phyloP scores from a whole-genome alignment of 306 rosid species.

The Sesbania bispinosa region DNA sequence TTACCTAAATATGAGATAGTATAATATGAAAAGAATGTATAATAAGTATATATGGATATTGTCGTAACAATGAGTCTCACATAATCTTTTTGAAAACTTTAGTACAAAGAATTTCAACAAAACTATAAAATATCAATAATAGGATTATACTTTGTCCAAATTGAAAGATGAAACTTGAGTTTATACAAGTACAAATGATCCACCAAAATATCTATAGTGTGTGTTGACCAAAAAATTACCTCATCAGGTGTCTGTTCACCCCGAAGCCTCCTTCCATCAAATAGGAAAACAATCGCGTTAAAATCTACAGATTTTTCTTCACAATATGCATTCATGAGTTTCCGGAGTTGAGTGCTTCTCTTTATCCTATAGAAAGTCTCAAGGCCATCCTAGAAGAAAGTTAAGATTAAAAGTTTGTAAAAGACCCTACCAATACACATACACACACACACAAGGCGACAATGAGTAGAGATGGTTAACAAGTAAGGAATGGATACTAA shows the following conservation, averaged over 20 bases:
- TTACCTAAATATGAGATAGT: no score
- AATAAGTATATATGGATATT: neutral
- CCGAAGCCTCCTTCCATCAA: slow-evolving; percentile 63
- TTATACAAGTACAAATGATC: neutral
- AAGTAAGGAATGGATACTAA: neutral
- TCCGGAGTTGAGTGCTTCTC: slow-evolving; percentile 50
- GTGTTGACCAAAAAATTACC: slow-evolving; percentile 21
- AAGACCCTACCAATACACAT: no score
- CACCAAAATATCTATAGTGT: neutral
- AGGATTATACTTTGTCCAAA: neutral
- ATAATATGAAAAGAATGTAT: neutral
- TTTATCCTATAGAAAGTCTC: slow-evolving; percentile 59
- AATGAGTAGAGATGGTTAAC: neutral
- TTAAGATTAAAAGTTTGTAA: neutral
- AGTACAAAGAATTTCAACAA: neutral
- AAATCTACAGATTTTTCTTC: slow-evolving; percentile 47
- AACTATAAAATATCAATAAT: neutral
- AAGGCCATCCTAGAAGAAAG: slow-evolving; percentile 48
- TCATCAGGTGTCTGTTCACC: slow-evolving; percentile 65
- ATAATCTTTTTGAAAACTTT: neutral
- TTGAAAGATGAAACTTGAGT: neutral
- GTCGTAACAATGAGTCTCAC: neutral
- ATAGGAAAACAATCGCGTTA: slow-evolving; percentile 60
- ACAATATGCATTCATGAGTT: slow-evolving; percentile 68
- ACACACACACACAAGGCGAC: no score